Base-by-base conservation (phyloP, 305 asterid genomes). In the Vinca major region DNA sequence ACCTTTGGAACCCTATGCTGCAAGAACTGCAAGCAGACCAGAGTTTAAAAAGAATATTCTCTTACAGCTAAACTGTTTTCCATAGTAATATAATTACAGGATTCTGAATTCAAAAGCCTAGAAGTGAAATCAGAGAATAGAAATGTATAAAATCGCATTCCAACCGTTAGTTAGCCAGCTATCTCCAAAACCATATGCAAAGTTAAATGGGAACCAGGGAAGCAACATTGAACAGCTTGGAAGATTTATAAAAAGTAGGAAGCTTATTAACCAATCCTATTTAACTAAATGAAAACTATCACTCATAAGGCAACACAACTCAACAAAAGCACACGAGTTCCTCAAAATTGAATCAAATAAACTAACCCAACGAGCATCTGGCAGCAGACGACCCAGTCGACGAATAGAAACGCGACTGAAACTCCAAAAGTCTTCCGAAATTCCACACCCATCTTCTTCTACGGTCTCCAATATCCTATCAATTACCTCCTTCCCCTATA, bases 281-380 rank as follows among this genome's bases (percentile, higher is more conserved):
- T 11, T 19, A 21, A 47, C 47, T 33, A 73, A 43, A 58, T 33
- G 12, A 21, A 60, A 58, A 45, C 19, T 21, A 12, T 57, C 11
- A 10, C 12, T 2, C 37, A 9, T 45, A 55, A 37, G 12, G 33
- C 53, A 49, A 70, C 14, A 26, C 4, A 62, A 55, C 50, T 56
- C 4, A 60, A 9, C 63, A 45, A 50, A 56, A 63, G n/a, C 26
- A 21, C 26, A 1, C 13, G 36, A 19, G n/a, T 50, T 45, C 44
- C 3, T 21, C 37, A 51, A 60, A 68, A 61, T 62, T 53, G 66
- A 65, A 55, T 66, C 72, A 49, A 37, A 62, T 68, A 17, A 17
- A 81, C 86, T 68, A 62, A 90, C 97, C 97, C 96, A 88, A 62
- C 92, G 94, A 71, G 88, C 81, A 66, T 90, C 97, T 40, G 97